These are phyloP conservation scores for Harringtonia aguacate DNA, from an alignment of 2,329 filamentous ascomycete species.

Conservation along the genomic window DNA sequence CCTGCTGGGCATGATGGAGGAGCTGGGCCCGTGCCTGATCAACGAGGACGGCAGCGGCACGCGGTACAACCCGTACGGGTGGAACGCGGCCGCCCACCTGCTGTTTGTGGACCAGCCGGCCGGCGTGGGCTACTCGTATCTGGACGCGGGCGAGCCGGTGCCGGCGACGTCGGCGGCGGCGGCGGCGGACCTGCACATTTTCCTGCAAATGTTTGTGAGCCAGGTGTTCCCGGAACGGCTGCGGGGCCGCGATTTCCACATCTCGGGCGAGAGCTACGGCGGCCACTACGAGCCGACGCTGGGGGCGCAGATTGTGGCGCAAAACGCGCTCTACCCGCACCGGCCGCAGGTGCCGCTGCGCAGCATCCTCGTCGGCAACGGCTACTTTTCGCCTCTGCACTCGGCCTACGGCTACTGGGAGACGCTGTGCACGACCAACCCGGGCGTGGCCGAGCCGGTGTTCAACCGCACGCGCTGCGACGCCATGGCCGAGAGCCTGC, in stretches of 20 bases:
- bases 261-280: conserved; percentile 6
- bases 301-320: conserved; percentile 34
- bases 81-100: conserved; percentile 48
- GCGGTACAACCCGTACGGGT: conserved; percentile 40
- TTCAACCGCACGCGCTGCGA: conserved; percentile 23
- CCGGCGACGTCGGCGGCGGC: conserved; percentile 35
- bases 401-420: conserved; percentile 43
- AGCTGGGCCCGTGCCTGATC: conserved; percentile 32
- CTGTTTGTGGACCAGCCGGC: conserved; percentile 52
- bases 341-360: conserved; percentile 36
- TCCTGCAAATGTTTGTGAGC: conserved; percentile 3
- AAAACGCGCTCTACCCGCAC: conserved; percentile 32
- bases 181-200: conserved; percentile 20
- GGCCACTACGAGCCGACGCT: conserved; percentile 49
- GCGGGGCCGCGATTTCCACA: neutral
- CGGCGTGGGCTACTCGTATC: conserved; percentile 45
- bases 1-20: conserved; percentile 29
- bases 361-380: conserved; percentile 45
- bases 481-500: conserved; percentile 4
- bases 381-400: conserved; percentile 34
- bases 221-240: conserved; percentile 2
- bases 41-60: conserved; percentile 30
- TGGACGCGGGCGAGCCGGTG: conserved; percentile 17
- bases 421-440: conserved; percentile 37
- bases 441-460: conserved; percentile 42